A percentile compares a stretch with the other conserved stretches of the same genome.
Conservation (phyloP, 208 protist genomes). For the Leishmania major region DNA sequence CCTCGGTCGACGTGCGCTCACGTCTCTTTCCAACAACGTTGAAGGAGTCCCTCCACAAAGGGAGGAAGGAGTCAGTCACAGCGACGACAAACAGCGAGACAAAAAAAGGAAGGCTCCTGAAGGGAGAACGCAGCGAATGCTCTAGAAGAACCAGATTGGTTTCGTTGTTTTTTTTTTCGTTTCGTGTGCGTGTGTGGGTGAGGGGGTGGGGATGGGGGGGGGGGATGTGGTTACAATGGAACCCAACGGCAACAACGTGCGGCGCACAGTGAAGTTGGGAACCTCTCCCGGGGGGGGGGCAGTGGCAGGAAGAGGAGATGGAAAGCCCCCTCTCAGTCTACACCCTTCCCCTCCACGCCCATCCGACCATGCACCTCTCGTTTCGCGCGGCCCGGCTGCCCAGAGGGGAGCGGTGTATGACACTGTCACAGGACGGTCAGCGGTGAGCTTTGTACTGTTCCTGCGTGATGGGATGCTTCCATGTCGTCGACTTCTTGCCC, state of each 20-base stretch:
- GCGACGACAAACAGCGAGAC: not conserved
- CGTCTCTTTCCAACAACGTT: not conserved
- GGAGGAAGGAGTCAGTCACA: not conserved
- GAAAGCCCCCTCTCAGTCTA: not conserved
- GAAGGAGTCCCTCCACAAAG: not conserved
- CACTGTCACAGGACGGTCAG: not conserved
- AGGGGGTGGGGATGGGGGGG: too few relatives aligned
- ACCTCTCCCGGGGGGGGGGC: too few relatives aligned
- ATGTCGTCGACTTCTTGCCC: slow-evolving; percentile 37
- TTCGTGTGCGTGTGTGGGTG: not conserved
- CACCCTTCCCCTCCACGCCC: not conserved
- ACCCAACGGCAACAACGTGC: too few relatives aligned
- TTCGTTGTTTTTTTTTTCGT: not conserved
- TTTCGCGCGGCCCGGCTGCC: not conserved
- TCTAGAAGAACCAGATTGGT: not conserved
- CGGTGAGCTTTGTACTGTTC: slow-evolving; percentile 35
- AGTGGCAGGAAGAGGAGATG: not conserved
- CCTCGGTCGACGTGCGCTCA: not conserved
- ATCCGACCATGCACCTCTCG: not conserved
- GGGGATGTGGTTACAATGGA: too few relatives aligned
- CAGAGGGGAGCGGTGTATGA: not conserved
- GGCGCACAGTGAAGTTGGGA: too few relatives aligned
- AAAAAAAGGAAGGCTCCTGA: not conserved
- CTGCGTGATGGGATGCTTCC: slow-evolving; percentile 40
- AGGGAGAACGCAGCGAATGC: not conserved